phyloP scores from a whole-genome alignment of 768 basidiomycete genomes.

The Xerocomellus amylosporus region DNA sequence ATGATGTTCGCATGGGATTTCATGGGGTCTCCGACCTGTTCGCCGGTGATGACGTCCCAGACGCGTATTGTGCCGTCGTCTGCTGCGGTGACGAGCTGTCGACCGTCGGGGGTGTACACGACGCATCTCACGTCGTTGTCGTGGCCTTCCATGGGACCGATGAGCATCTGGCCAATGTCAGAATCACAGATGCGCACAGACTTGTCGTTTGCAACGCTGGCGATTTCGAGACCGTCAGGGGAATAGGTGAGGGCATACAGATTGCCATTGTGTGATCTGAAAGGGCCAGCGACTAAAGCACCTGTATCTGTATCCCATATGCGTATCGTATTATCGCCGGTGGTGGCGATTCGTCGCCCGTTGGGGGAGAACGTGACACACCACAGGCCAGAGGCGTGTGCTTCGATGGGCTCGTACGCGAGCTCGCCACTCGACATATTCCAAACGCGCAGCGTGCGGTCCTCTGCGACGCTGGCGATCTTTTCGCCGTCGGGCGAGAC shows the following conservation, averaged over 20 bases:
- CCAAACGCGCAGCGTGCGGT: slow-evolving; percentile 31
- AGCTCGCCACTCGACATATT: slow-evolving; percentile 19
- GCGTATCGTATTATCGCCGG: slow-evolving; percentile 32
- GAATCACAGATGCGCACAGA: slow-evolving; percentile 32
- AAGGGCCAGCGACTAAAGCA: slow-evolving; percentile 24
- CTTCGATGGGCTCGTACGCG: slow-evolving; percentile 25
- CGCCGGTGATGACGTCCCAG: slow-evolving; percentile 29
- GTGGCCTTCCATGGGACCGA: slow-evolving; percentile 28
- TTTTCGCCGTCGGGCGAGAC: slow-evolving; percentile 29
- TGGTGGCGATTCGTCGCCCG: slow-evolving; percentile 32
- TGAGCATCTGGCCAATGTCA: slow-evolving; percentile 37
- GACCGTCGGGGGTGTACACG: slow-evolving; percentile 31
- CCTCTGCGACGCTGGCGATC: slow-evolving; percentile 30
- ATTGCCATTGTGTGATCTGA: slow-evolving; percentile 32
- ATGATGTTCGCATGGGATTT: slow-evolving; percentile 28
- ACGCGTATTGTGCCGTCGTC: slow-evolving; percentile 32
- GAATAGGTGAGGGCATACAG: slow-evolving; percentile 39
- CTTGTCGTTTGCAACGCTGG: slow-evolving; percentile 31
- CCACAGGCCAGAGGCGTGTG: slow-evolving; percentile 26
- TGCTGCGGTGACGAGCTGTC: slow-evolving; percentile 27
- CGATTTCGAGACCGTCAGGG: slow-evolving; percentile 32
- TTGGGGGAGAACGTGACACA: slow-evolving; percentile 34
- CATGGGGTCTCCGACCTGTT: slow-evolving; percentile 32
- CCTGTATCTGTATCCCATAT: slow-evolving; percentile 33
- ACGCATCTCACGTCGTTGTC: slow-evolving; percentile 31